Evolutionary conservation across 192 early-diverging fungal genomes (phyloP).

Genomic region (Chytriomyces sp.): DNA sequence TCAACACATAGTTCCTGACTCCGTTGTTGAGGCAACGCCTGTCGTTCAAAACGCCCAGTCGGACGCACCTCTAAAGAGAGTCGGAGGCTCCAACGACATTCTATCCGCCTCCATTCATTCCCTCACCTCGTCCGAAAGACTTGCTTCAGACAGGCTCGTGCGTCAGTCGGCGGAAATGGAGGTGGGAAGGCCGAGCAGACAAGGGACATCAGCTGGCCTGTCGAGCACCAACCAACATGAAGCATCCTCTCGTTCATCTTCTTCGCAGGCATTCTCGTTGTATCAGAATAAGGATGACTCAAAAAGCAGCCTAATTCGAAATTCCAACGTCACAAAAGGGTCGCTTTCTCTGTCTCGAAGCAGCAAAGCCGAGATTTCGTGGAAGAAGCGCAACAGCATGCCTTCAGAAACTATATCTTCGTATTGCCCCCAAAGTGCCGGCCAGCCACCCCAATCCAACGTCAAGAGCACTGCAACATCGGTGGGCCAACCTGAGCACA

Average conservation of each 20-base stretch:
- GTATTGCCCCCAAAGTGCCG: background rate
- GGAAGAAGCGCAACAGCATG: background rate
- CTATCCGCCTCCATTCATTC: too few relatives aligned
- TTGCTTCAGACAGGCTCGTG: background rate
- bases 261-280: background rate
- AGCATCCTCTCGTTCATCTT: background rate
- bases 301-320: background rate
- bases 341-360: background rate
- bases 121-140: background rate
- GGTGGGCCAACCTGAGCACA: too few relatives aligned
- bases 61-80: background rate
- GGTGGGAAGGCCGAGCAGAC: too few relatives aligned
- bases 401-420: background rate
- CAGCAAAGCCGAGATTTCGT: background rate
- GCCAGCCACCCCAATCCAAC: background rate
- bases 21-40: background rate
- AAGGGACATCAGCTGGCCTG: background rate
- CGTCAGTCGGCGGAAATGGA: background rate
- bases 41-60: background rate
- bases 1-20: background rate
- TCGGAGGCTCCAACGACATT: too few relatives aligned
- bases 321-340: background rate
- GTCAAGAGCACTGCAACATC: too few relatives aligned
- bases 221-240: background rate
- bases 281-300: background rate